Percentiles rank a stretch among this genome's conserved stretches.
Evolutionary conservation across 2,329 filamentous ascomycete genomes (phyloP).

Genomic region (Calonectria hongkongensis): DNA sequence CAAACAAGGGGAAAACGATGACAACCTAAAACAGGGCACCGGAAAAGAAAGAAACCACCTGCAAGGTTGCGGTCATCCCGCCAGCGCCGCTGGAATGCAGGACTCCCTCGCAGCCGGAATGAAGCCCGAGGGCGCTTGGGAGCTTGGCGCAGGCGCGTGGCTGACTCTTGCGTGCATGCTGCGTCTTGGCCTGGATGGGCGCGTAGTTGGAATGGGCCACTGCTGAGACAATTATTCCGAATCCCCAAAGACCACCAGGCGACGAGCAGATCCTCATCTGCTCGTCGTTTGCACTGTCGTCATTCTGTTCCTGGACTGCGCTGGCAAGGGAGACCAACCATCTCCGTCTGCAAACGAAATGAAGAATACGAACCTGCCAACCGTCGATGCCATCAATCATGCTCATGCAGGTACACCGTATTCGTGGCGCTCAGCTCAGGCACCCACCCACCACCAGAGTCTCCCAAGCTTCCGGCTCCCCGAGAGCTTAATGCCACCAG

Average conservation of each 20-base stretch:
- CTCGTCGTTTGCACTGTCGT: background rate
- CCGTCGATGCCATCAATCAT: background rate
- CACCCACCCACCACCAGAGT: too few species aligned
- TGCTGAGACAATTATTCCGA: conserved; percentile 2
- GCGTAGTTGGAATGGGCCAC: background rate
- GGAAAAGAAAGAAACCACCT: background rate
- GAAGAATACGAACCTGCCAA: background rate
- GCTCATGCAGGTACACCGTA: background rate
- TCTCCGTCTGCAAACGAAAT: background rate
- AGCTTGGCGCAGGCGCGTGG: conserved; percentile 11
- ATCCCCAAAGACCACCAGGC: background rate
- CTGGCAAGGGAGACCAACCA: background rate
- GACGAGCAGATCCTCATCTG: conserved; percentile 18
- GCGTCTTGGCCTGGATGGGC: background rate
- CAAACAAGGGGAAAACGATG: background rate
- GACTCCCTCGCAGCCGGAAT: background rate
- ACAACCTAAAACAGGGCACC: background rate
- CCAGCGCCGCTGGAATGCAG: conserved; percentile 1
- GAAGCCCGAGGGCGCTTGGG: conserved; percentile 10
- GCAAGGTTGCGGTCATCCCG: conserved; percentile 7
- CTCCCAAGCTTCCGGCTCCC: conserved; percentile 3
- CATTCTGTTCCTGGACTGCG: background rate
- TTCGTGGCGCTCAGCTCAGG: background rate
- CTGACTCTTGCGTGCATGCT: conserved; percentile 5
- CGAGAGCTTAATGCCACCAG: background rate